phyloP scores from a whole-genome alignment of 352 stramenopile genomes.

The Plasmopara muralis region DNA sequence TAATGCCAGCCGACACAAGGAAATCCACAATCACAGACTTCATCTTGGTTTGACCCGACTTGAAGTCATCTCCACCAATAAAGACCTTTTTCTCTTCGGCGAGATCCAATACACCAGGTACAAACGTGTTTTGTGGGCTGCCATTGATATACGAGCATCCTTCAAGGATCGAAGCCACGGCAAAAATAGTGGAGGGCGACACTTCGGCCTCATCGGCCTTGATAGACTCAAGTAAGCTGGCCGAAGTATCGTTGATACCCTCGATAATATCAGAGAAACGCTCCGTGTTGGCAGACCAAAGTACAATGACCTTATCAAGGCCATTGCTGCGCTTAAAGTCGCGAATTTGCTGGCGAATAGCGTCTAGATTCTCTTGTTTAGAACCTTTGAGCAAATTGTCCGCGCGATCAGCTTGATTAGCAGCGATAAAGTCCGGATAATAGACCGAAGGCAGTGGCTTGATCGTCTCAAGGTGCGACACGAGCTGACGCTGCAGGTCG shows the following conservation, averaged over 20 bases:
- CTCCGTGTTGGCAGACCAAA: conserved; percentile 99
- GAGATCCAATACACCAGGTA: conserved; percentile 95
- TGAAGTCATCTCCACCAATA: conserved; percentile 99
- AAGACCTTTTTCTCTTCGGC: conserved; percentile 93
- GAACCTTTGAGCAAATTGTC: conserved; percentile 95
- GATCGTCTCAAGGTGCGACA: conserved; percentile 95
- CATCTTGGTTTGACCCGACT: conserved; percentile 99
- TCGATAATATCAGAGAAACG: conserved; percentile 96
- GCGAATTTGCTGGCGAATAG: conserved; percentile 90
- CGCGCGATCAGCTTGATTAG: conserved; percentile 97
- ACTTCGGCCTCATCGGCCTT: conserved; percentile 92
- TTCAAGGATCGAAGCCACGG: conserved; percentile 97
- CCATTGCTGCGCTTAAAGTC: conserved; percentile 94
- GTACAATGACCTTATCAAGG: conserved; percentile 97
- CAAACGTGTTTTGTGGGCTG: conserved; percentile 99
- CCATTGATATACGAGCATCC: conserved; percentile 99
- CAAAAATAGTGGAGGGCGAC: conserved; percentile 97
- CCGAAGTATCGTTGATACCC: conserved; percentile 97
- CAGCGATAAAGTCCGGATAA: conserved; percentile 99
- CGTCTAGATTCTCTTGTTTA: conserved; percentile 97
- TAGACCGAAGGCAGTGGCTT: conserved; percentile 96
- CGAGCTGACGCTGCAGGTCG: conserved; percentile 96
- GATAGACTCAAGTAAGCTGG: conserved; percentile 96
- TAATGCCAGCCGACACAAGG: conserved; percentile 97
- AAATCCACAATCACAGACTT: conserved; percentile 99